Conservation (phyloP, 2,329 filamentous ascomycete species). For the Teratosphaeria nubilosa region DNA sequence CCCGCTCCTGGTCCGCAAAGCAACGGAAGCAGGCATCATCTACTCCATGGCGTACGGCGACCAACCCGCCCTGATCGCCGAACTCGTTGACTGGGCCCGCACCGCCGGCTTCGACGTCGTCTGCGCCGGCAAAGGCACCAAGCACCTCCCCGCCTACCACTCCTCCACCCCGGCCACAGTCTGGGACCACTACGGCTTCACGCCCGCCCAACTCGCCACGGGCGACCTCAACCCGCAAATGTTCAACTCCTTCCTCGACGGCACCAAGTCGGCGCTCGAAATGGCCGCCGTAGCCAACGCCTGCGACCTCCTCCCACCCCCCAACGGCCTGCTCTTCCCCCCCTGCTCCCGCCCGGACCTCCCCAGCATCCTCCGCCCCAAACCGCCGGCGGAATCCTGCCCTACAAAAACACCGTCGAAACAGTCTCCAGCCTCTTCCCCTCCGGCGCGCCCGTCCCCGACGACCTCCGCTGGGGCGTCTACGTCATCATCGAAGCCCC, state of each 20-base stretch:
- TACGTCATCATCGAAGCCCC: slow-evolving; percentile 37
- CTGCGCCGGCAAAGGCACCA: slow-evolving; percentile 38
- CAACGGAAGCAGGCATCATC: slow-evolving; percentile 37
- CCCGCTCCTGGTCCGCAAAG: slow-evolving; percentile 32
- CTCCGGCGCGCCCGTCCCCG: slow-evolving; percentile 33
- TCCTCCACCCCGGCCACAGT: slow-evolving; percentile 38
- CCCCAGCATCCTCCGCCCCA: slow-evolving; percentile 31
- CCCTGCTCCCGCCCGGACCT: slow-evolving; percentile 36
- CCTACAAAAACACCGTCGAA: slow-evolving; percentile 36
- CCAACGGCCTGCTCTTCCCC: slow-evolving; percentile 34
- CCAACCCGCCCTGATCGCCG: slow-evolving; percentile 36
- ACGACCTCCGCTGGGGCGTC: slow-evolving; percentile 35
- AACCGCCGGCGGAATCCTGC: slow-evolving; percentile 32
- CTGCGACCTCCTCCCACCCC: slow-evolving; percentile 33
- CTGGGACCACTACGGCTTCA: slow-evolving; percentile 39
- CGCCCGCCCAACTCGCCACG: slow-evolving; percentile 32
- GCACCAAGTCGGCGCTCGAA: slow-evolving; percentile 39
- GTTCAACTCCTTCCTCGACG: slow-evolving; percentile 41
- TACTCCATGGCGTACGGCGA: slow-evolving; percentile 41
- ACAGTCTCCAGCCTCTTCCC: slow-evolving; percentile 37
- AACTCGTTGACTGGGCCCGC: slow-evolving; percentile 36
- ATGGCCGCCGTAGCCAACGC: slow-evolving; percentile 41
- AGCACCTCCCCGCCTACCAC: slow-evolving; percentile 38
- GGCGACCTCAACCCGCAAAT: slow-evolving; percentile 40
- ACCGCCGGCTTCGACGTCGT: slow-evolving; percentile 37